Evolutionary conservation across 2,329 filamentous ascomycete species (phyloP), one percentile per base, ranked within the genome.

Genomic region (Ophiocordyceps sinensis): DNA sequence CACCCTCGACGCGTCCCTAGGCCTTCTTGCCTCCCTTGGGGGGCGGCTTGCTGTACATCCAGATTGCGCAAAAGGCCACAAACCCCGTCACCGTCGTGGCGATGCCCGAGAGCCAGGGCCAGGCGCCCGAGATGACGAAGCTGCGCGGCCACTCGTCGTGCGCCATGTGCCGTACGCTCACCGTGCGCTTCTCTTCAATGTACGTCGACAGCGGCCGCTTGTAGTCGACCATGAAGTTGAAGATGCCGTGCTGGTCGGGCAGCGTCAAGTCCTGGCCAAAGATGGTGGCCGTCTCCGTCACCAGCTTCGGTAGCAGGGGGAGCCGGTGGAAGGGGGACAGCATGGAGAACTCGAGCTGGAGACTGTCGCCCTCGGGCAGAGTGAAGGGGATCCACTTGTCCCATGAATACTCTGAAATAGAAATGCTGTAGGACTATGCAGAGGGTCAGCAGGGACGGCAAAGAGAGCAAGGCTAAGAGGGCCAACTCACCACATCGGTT

Each of bases 341-440:
- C 91, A 96, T 98, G 67, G 80, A 88, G 70, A 96, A 95, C 63
- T 98, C 91, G 46, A 98, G 84, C 63, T 98, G 91, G 29, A 98
- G 58, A 26, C 69, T 71, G 58, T 98, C 91, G 46, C 65, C 70
- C 9, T 70, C 56, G 19, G 85, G 79, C 17, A 83, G 68, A 34
- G 67, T 68, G 64, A 87, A 95, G 37, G 88, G 83, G 6, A 68
- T 64, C 68, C 80, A 93, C 56, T 78, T 74, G 59, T 85, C 77
- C 66, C 77, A 79, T 39, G 65, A 64, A 61, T 86, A 94, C 62
- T 95, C 87, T 23, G 88, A 94, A 41, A 98, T 55, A 48, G 89
- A 88, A 57, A 96, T 89, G 55, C 73, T 75, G 68, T 88, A 95
- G 46, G 81, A 76, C 85, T 93, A 50, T 15, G 15, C 5, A 19